Evolutionary conservation across 352 stramenopile species (phyloP), one percentile per base, ranked within the genome.

Genomic region (Globisporangium yorkense): DNA sequence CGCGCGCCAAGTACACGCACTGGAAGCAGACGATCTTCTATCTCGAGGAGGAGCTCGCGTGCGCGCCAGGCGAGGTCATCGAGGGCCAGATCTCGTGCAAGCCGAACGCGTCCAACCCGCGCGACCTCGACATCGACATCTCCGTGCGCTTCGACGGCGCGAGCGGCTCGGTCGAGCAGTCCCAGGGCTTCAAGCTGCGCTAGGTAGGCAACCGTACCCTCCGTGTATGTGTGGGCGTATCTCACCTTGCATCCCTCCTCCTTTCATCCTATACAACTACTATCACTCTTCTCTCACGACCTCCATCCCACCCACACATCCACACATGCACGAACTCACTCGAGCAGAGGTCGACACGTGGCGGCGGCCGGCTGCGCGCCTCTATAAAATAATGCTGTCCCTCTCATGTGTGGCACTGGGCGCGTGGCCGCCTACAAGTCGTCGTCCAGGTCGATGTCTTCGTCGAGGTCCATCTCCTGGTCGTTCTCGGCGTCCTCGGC

Each of bases 21-120:
- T 99, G 97, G 97, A 99, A 99, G 73, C 97, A 99, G 73, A 98
- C 95, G 15, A 89, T 98, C 18, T 98, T 99, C 63, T 99, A 98
- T 70, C 71, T 98, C 7, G 76, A 92, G 31, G 78, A 88, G 31
- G 81, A 94, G 49, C 68, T 98, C 27, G 81, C 82, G 21, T 92
- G 91, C 59, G 80, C 72, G 49, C 67, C 77, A 3, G 94, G 92
- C 13, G 94, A 98, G 55, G 64, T 86, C 29, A 89, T 98, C 46
- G 84, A 91, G 49, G 95, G 94, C 29, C 93, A 85, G 40, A 74
- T 98, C 47, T 80, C 72, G 20, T 96, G 83, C 74, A 88, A 83
- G 53, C 89, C 88, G 20, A 98, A 98, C 63, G 80, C 72, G 12
- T 77, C 84, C 50, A 98, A 98, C 75, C 93, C 89, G 44, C 92